Conservation (phyloP, 2,329 filamentous ascomycete species). For the Byssothecium circinans region DNA sequence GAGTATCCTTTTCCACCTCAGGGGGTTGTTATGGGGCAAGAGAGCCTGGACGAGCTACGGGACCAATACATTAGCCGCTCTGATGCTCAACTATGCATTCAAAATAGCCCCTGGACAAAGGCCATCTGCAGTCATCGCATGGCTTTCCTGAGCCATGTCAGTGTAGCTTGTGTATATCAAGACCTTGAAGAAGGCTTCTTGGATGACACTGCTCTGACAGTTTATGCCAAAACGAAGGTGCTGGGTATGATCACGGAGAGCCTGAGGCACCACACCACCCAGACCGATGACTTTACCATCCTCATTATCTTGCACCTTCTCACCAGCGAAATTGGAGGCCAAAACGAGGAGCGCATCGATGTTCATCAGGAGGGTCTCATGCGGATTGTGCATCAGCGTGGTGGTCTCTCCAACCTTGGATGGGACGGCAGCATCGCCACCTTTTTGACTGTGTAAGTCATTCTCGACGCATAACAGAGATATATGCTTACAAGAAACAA, state of each 20-base stretch:
- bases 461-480: neutral
- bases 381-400: slow-evolving; percentile 30
- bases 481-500: slow-evolving; percentile 8
- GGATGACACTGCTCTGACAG: slow-evolving; percentile 34
- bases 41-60: slow-evolving; percentile 25
- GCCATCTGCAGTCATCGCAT: slow-evolving; percentile 30
- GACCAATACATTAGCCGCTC: slow-evolving; percentile 26
- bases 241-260: slow-evolving; percentile 30
- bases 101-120: slow-evolving; percentile 34
- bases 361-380: slow-evolving; percentile 33
- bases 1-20: slow-evolving; percentile 29
- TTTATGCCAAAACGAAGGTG: slow-evolving; percentile 36
- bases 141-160: slow-evolving; percentile 39
- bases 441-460: slow-evolving; percentile 33
- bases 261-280: slow-evolving; percentile 20
- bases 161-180: slow-evolving; percentile 36
- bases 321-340: slow-evolving; percentile 33
- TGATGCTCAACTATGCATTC: slow-evolving; percentile 16
- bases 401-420: slow-evolving; percentile 22
- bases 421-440: slow-evolving; percentile 21
- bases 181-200: slow-evolving; percentile 31
- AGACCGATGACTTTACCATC: slow-evolving; percentile 32
- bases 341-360: slow-evolving; percentile 32
- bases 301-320: slow-evolving; percentile 37
- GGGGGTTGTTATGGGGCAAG: slow-evolving; percentile 3